Base-by-base conservation (phyloP, 2,329 filamentous ascomycete genomes). In the Arthrobotrys sphaeroides region DNA sequence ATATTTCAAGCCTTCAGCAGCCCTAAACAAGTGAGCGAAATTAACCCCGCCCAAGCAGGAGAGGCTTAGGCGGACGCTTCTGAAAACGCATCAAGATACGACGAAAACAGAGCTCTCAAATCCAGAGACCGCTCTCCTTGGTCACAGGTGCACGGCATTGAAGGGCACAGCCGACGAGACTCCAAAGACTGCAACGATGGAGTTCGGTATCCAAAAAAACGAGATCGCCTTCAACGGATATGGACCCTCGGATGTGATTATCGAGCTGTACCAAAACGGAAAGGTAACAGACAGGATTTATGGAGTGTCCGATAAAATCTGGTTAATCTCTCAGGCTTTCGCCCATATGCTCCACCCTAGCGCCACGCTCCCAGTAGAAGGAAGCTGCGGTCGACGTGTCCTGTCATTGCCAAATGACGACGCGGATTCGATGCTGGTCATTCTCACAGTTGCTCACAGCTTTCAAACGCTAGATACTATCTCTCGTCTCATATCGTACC, bases 341-440 rank as follows among this genome's bases (percentile, higher is more conserved):
- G n/a, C 16, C 16, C 42, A 45, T 13, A 60, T 62, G 13, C 55
- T 70, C 1, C 42, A 51, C 22, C 28, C 55, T n/a, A n/a, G n/a
- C n/a, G n/a, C n/a, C n/a, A n/a, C n/a, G n/a, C n/a, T n/a, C n/a
- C 43, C 59, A 20, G 31, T 13, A 24, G 55, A 70, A 3, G 43
- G 5, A n/a, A 18, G 20, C 0, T 49, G 16, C 9, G 40, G 38
- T 2, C 16, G n/a, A 1, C 28, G 43, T 24, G 20, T 70, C 9
- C 45, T 70, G 12, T 45, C 66, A 3, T 24, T 70, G 5, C 26
- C 22, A 20, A 31, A 51, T 0, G 66, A 62, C 13, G 28, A 70
- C n/a, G 31, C 43, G n/a, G 42, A 42, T 9, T 10, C 66, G 9
- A 45, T 70, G 55, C n/a, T 70, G 2, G 28, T 62, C 1, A 24